Percentiles rank a stretch among this genome's conserved stretches.
Conservation (phyloP, 441 rosid species). For the Lagerstroemia fauriei region DNA sequence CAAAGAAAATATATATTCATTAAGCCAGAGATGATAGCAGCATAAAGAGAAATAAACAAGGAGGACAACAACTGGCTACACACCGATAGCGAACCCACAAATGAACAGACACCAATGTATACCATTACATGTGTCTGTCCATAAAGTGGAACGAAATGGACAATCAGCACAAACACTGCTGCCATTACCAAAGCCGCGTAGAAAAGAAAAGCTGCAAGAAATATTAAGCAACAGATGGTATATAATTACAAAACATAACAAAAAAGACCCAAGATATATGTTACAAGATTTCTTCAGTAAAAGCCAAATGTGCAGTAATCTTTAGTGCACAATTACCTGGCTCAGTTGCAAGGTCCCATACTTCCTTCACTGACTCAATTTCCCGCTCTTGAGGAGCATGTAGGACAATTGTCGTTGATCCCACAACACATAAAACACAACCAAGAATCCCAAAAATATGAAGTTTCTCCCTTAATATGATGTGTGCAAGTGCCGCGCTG, state of each 20-base stretch:
- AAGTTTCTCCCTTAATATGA: conserved; percentile 55
- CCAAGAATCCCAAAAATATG: conserved; percentile 67
- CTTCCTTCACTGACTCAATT: conserved; percentile 60
- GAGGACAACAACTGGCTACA: conserved; percentile 20
- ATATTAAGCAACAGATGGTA: conserved; percentile 3
- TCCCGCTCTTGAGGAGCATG: conserved; percentile 74
- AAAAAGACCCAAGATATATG: background rate
- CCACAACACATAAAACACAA: conserved; percentile 66
- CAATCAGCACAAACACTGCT: conserved; percentile 49
- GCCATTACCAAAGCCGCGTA: conserved; percentile 57
- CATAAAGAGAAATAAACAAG: background rate
- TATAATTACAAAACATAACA: background rate
- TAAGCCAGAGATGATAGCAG: background rate
- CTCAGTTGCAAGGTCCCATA: conserved; percentile 78
- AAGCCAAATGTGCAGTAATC: background rate
- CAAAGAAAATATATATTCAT: conserved; percentile 20
- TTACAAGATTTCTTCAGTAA: background rate
- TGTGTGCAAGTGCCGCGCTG: conserved; percentile 66
- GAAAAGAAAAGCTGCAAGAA: conserved; percentile 55
- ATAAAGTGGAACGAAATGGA: conserved; percentile 54
- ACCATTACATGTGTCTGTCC: conserved; percentile 77
- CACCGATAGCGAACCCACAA: conserved; percentile 70
- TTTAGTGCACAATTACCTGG: conserved; percentile 45
- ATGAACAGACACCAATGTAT: conserved; percentile 68
- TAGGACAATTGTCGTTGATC: conserved; percentile 63